Base-by-base conservation (phyloP, 805 yeast genomes). In the Metschnikowia bowlesiae region DNA sequence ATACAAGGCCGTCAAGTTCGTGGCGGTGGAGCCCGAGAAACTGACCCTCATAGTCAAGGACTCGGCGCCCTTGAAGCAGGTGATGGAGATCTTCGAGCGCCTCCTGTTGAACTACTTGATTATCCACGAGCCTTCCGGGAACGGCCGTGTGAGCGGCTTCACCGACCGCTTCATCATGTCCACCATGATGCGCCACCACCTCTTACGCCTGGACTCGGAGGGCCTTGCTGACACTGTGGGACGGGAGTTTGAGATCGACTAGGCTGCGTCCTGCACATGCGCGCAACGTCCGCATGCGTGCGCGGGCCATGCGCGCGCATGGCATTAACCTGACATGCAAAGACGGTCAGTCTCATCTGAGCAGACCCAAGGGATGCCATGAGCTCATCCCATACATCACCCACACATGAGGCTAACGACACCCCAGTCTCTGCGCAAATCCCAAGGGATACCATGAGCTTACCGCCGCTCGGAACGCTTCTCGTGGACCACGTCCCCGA, bases 41-140 rank as follows among this genome's bases (percentile, higher is more conserved):
- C 57, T 65, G 3, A 59, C 59, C 16, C 54, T 70, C 11, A 56
- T 65, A 1, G 54, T 68, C 29, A 68, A 68, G 51, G 68, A 66
- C 38, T 47, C 52, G 22, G 63, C 71, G 1, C 68, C 76, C 2
- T 53, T 67, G 13, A 57, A 68, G 8, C 59, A 67, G 18, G 62
- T 69, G 10, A 48, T 73, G 16, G 75, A 73, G 50, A 56, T 63
- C 11, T 73, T 73, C 52, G 77, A 73, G 49, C 67, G 71, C 42
- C 57, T 73, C 40, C 65, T 67, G 44, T 50, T 71, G 55, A 73
- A 73, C 59, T 65, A 68, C 50, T 58, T 69, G 13, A 61, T 70
- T 1, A 60, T 73, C 11, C 53, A 58, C 50, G 63, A 54, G 41
- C 52, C 56, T 33, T 50, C 44, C 38, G n/a, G 34, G 14, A 51